These are phyloP conservation scores for Saccharum hybrid DNA, from an alignment of 202 grass and related monocot species.

Conservation along the genomic window DNA sequence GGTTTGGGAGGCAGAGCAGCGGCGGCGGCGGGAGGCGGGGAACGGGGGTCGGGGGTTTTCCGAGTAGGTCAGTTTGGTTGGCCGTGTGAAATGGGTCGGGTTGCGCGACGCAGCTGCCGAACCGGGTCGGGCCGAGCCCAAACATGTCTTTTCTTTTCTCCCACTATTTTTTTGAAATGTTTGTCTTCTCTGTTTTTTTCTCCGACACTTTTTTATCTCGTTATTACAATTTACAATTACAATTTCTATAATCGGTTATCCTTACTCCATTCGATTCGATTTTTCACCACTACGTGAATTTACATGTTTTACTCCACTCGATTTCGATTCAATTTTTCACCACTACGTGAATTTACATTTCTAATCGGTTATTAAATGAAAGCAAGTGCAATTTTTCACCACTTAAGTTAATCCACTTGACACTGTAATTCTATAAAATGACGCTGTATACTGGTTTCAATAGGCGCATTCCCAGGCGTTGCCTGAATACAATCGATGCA, in stretches of 20 bases:
- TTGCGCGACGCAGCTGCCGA: background rate
- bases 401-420: no score
- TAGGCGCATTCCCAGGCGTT: background rate
- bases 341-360: background rate
- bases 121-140: background rate
- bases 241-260: background rate
- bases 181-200: no score
- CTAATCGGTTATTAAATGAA: background rate
- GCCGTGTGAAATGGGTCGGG: constrained; percentile 7
- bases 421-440: background rate
- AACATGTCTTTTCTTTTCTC: background rate
- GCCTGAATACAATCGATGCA: background rate
- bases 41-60: background rate
- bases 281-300: background rate
- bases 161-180: background rate
- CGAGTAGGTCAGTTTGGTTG: constrained; percentile 47
- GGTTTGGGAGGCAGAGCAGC: constrained; percentile 7
- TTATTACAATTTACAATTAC: background rate
- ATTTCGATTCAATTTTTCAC: background rate
- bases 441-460: background rate
- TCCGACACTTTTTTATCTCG: no score
- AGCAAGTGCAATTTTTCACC: background rate
- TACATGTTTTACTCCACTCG: no score
- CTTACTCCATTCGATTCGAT: background rate
- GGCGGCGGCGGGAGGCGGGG: constrained; percentile 46